Base-by-base conservation (phyloP, 2,329 filamentous ascomycete species). In the Fusarium euwallaceae region DNA sequence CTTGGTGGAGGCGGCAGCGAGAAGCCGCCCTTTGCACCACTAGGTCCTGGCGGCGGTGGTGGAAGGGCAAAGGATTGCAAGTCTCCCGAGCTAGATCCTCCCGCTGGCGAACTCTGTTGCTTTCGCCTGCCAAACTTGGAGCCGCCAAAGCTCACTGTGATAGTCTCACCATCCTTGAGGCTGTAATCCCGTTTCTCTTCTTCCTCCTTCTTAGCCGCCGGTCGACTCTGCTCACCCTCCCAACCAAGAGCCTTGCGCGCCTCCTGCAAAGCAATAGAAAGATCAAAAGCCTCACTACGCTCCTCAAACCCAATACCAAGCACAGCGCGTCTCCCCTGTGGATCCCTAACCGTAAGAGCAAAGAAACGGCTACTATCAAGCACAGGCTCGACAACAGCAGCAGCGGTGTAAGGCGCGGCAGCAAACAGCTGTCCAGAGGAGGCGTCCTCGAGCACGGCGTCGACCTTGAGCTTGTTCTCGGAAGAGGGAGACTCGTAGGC, bases 301-400 rank as follows among this genome's bases (percentile, higher is more conserved):
- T 97, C 94, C 85, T 97, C 94, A 80, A 97, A 97, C 11, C 95
- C 95, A 75, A 97, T 90, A 11, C 95, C 95, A 69, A 98, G 84
- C 55, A 93, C 89, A 12, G 95, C 95, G 82, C 95, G 95, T 76
- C 92, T 88, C 2, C 93, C 92, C 45, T 89, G 88, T 39, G 92
- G 92, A 71, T 95, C 94, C 68, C 94, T 91, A 2, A 97, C 94
- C 16, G 93, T 88, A 39, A 97, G 81, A 7, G 95, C 95, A 80
- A 97, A 97, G 87, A 97, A 97, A 37, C 95, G 90, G 70, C 90
- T 92, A 80, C 91, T 94, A 81, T 97, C 95, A 24, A 93, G 86
- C 22, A 94, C 93, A 75, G 94, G 89, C 84, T 97, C 94, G 56
- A 98, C 93, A 8, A 89, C 89, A 20, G 87, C 87, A 3, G 87